Evolutionary conservation across 139 green algal species (phyloP).

Genomic region (Micractinium conductrix): DNA sequence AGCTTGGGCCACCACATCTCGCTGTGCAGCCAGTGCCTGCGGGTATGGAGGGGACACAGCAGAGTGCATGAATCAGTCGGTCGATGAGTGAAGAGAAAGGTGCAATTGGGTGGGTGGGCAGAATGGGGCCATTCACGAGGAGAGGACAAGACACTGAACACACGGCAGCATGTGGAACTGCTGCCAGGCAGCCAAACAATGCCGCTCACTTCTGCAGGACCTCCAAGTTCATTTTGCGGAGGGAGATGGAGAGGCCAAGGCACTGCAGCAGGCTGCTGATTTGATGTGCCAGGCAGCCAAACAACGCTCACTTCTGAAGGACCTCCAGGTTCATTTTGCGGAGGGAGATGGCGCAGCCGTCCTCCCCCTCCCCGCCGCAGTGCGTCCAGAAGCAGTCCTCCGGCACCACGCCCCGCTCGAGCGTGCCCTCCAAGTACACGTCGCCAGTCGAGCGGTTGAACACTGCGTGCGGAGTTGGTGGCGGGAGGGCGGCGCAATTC

Average conservation of each 20-base stretch:
- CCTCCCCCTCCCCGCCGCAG: constrained; percentile 55
- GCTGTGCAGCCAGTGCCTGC: constrained; percentile 65
- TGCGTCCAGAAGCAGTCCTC: constrained; percentile 73
- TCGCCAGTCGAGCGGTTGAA: constrained; percentile 37
- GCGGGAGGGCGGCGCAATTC: no score
- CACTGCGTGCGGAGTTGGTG: no score
- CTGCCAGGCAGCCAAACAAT: not conserved
- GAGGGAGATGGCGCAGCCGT: constrained; percentile 66
- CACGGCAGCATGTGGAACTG: no score
- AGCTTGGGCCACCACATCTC: constrained; percentile 81
- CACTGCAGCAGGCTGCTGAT: no score
- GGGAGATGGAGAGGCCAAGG: constrained; percentile 48
- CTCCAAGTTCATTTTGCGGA: constrained; percentile 88
- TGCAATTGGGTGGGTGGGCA: no score
- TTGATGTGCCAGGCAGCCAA: not conserved
- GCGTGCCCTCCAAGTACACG: constrained; percentile 69
- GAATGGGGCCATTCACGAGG: no score
- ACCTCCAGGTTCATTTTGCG: constrained; percentile 89
- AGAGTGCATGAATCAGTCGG: not conserved
- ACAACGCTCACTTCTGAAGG: constrained; percentile 46
- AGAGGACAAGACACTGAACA: no score
- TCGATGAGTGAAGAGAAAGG: no score
- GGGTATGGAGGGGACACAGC: no score
- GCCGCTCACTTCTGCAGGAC: constrained; percentile 59
- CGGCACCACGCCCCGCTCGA: constrained; percentile 71